phyloP scores from a whole-genome alignment of 352 stramenopile species.

The Blastocystis hominis region DNA sequence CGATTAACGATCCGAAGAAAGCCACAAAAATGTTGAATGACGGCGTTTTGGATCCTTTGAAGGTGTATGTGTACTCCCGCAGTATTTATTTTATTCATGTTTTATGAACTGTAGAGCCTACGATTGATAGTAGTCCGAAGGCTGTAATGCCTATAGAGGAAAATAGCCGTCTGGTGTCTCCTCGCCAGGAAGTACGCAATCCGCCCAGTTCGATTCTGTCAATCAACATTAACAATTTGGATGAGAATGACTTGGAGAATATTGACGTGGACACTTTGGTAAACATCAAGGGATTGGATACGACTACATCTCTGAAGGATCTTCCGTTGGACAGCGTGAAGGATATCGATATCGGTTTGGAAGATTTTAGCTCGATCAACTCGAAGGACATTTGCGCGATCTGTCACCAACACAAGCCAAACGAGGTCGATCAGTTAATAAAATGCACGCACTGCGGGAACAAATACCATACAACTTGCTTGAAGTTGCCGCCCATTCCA shows the following conservation, averaged over 20 bases:
- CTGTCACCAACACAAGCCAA: constrained; percentile 34
- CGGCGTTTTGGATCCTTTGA: constrained; percentile 19
- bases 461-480: constrained; percentile 37
- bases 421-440: constrained; percentile 3
- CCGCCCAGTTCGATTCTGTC: neutral
- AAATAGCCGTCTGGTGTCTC: neutral
- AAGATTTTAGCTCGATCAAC: neutral
- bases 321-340: neutral
- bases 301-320: neutral
- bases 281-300: neutral
- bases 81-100: neutral
- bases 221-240: constrained; percentile 22
- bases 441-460: constrained; percentile 30
- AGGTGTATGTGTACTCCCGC: constrained; percentile 17
- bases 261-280: constrained; percentile 8
- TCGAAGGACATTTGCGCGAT: constrained; percentile 5
- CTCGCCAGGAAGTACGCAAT: neutral
- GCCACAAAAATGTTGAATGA: neutral
- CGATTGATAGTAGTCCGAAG: neutral
- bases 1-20: constrained; percentile 20
- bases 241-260: constrained; percentile 9
- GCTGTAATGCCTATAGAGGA: neutral
- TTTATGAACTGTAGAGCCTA: neutral
- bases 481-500: neutral
- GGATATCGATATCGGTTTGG: constrained; percentile 10